Conservation (phyloP, 352 stramenopile species). For the Phytophthora melonis region DNA sequence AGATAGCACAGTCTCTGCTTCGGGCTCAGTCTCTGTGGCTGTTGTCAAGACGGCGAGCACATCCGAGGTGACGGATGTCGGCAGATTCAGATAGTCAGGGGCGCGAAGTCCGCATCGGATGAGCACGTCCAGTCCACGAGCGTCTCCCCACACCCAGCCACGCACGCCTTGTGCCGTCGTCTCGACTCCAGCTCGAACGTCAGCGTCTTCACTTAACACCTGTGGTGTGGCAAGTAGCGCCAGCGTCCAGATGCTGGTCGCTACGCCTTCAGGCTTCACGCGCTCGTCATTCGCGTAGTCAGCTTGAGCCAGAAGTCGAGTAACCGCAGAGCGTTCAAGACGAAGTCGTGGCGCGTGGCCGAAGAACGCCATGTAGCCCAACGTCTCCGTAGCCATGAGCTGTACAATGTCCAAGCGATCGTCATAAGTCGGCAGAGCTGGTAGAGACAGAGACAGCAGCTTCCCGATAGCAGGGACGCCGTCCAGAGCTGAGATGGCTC, state of each 20-base stretch:
- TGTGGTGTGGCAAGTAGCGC: slow-evolving; percentile 47
- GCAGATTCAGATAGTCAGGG: slow-evolving; percentile 41
- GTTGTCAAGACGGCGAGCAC: slow-evolving; percentile 52
- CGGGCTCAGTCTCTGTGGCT: slow-evolving; percentile 19
- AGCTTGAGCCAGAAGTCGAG: slow-evolving; percentile 53
- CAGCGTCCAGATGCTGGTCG: slow-evolving; percentile 55
- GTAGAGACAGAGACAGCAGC: slow-evolving; percentile 35
- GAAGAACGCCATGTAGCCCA: slow-evolving; percentile 73
- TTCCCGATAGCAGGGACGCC: slow-evolving; percentile 47
- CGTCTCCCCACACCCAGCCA: slow-evolving; percentile 46
- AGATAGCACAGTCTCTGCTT: slow-evolving; percentile 25
- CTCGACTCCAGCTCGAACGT: slow-evolving; percentile 13
- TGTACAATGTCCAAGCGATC: slow-evolving; percentile 51
- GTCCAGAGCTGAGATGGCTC: slow-evolving; percentile 35
- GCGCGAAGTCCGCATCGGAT: slow-evolving; percentile 44
- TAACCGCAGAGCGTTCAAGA: slow-evolving; percentile 43
- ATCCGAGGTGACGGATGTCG: slow-evolving; percentile 49
- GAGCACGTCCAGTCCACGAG: slow-evolving; percentile 46
- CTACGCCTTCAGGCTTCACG: slow-evolving; percentile 45
- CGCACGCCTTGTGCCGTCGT: slow-evolving; percentile 19
- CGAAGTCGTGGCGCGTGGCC: slow-evolving; percentile 48
- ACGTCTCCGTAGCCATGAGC: slow-evolving; percentile 68
- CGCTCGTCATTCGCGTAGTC: slow-evolving; percentile 42
- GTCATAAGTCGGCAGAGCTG: slow-evolving; percentile 23
- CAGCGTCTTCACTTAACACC: neutral